Evolutionary conservation across 495 filamentous ascomycete genomes (phyloP), one percentile per base, ranked within the genome.

Genomic region (Viridothelium virens): DNA sequence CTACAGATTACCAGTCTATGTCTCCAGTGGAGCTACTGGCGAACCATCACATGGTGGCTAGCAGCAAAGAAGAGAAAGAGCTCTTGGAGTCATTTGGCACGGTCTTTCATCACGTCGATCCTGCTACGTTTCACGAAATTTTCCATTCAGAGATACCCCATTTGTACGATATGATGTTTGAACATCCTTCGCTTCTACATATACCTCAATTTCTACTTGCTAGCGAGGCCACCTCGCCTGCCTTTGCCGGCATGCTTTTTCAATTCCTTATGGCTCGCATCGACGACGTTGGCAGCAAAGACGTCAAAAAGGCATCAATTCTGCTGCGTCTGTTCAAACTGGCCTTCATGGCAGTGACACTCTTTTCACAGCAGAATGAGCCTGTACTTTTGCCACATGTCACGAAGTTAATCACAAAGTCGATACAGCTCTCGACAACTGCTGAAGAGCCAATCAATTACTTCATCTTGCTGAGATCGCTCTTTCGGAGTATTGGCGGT

Each of bases 401-500:
- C 56, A 88, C 91, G 48, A 92, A 94, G 74, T 95, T 99, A 68
- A 89, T 99, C 65, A 96, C 92, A 37, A 90, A 95, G 74, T 97
- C 92, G 12, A 96, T 97, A 66, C 89, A 96, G 77, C 81, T 97
- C 38, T 96, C 93, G 11, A 95, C 93, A 16, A 96, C 87, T 44
- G 95, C 95, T 1, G 91, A 97, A 70, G 92, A 96, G 70, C 95
- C 95, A 1, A 96, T 96, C 89, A 97, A 99, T 77, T 97, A 97
- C 75, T 99, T 97, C 81, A 81, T 96, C 16, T 85, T 99, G 2
- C 80, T 99, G 48, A 85, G 95, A 38, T 96, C 90, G 0, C 81
- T 99, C 2, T 99, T 99, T 73, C 80, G 95, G 56, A 97, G 92
- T 73, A 99, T 99, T 69, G 95, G 95, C 18, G 95, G 95, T 65